These are phyloP conservation scores for Xeromyces bisporus DNA, from an alignment of 495 filamentous ascomycete species.

Conservation along the genomic window DNA sequence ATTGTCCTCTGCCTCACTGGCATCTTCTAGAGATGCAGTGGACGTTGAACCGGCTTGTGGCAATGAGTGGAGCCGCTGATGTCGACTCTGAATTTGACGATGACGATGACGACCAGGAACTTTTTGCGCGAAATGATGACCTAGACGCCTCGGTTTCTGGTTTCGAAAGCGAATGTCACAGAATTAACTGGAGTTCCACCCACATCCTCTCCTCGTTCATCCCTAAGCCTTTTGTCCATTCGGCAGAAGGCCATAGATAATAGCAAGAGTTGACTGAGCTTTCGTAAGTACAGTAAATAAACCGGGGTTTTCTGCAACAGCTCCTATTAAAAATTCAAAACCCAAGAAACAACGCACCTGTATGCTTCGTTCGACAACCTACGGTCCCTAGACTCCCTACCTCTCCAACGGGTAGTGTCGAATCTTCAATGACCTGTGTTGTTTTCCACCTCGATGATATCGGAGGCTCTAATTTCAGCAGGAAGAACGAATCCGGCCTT, in stretches of 20 bases:
- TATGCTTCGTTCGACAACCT: too few relatives aligned
- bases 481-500: conserved; percentile 4
- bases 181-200: neutral
- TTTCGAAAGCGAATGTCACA: neutral
- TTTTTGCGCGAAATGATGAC: neutral
- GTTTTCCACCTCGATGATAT: too few relatives aligned
- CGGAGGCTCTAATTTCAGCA: neutral
- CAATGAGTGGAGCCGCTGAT: conserved; percentile 9
- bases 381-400: too few relatives aligned
- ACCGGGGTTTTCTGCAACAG: too few relatives aligned
- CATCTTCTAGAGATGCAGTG: conserved; percentile 9
- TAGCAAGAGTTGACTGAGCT: neutral
- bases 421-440: too few relatives aligned
- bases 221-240: neutral
- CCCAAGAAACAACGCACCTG: too few relatives aligned
- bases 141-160: neutral
- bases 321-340: too few relatives aligned
- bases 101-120: neutral
- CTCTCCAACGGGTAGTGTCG: too few relatives aligned
- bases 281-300: neutral
- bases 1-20: conserved; percentile 6
- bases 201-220: neutral
- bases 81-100: conserved; percentile 1
- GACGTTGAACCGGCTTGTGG: conserved; percentile 7
- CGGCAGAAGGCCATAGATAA: neutral